A percentile compares a stretch with the other conserved stretches of the same genome.
Conservation (phyloP, 2,329 filamentous ascomycete species). For the Stagonosporopsis cucurbitacearum region DNA sequence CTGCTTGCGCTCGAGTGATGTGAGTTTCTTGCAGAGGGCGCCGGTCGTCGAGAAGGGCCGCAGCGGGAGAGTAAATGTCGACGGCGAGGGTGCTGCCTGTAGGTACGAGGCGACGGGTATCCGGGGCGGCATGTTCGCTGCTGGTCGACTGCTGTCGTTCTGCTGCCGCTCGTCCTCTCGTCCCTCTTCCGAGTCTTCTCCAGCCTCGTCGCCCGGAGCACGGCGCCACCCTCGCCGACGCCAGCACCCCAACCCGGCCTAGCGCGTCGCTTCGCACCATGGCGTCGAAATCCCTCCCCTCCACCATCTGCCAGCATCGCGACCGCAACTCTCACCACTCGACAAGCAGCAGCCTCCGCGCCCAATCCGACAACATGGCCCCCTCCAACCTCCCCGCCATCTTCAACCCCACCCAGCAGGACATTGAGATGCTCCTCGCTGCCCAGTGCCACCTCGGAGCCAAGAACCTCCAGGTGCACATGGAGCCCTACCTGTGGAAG, state of each 20-base stretch:
- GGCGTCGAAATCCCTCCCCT: conserved; percentile 4
- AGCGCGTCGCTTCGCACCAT: no score
- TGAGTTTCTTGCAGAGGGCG: conserved; percentile 61
- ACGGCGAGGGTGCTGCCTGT: conserved; percentile 44
- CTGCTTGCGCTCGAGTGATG: conserved; percentile 57
- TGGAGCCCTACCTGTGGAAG: conserved; percentile 99
- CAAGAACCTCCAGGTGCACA: conserved; percentile 99
- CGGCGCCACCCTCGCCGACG: no score
- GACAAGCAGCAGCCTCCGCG: conserved; percentile 33
- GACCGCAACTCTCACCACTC: conserved; percentile 30
- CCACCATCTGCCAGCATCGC: conserved; percentile 18
- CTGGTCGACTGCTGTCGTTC: no score
- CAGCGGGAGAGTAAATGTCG: conserved; percentile 61
- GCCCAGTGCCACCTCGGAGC: conserved; percentile 95
- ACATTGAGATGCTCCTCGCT: conserved; percentile 99
- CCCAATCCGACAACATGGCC: conserved; percentile 75
- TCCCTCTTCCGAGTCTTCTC: no score
- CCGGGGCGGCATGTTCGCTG: conserved; percentile 59
- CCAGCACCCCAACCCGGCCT: no score
- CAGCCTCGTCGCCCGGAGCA: no score
- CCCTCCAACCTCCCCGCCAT: conserved; percentile 90
- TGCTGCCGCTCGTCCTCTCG: no score
- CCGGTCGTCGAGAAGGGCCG: conserved; percentile 67
- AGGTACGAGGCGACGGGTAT: conserved; percentile 54
- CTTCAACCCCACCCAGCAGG: conserved; percentile 96